Evolutionary conservation across 495 filamentous ascomycete genomes (phyloP).

Genomic region (Aspergillus nanangensis): DNA sequence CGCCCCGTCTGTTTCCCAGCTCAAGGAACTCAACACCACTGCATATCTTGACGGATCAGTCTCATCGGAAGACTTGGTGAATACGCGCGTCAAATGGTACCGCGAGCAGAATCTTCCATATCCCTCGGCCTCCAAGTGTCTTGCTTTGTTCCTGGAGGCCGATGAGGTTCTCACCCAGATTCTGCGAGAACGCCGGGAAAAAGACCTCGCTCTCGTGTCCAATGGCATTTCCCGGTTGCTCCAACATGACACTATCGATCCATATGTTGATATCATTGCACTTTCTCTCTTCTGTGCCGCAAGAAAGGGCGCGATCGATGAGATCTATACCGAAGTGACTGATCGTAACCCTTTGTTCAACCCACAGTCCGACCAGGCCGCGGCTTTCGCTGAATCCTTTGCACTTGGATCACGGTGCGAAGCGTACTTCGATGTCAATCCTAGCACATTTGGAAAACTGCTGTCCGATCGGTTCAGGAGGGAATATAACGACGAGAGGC

Average conservation of each 20-base stretch:
- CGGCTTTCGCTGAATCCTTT: conserved; percentile 57
- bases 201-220: conserved; percentile 39
- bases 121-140: conserved; percentile 32
- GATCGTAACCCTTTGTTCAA: conserved; percentile 59
- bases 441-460: conserved; percentile 50
- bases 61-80: conserved; percentile 38
- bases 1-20: conserved; percentile 42
- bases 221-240: conserved; percentile 31
- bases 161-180: conserved; percentile 35
- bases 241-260: conserved; percentile 36
- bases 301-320: conserved; percentile 51
- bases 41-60: conserved; percentile 46
- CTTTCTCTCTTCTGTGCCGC: conserved; percentile 54
- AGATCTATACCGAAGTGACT: conserved; percentile 55
- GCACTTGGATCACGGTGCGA: conserved; percentile 58
- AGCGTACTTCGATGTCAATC: conserved; percentile 53
- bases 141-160: conserved; percentile 44
- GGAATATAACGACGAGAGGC: conserved; percentile 45
- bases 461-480: conserved; percentile 49
- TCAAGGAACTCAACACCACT: conserved; percentile 44
- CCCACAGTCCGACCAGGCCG: conserved; percentile 52
- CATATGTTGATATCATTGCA: conserved; percentile 46
- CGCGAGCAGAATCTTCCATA: conserved; percentile 37
- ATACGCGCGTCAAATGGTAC: conserved; percentile 49
- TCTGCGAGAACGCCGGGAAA: conserved; percentile 34